phyloP scores from a whole-genome alignment of 805 yeast genomes.

The Wickerhamomyces bovis region DNA sequence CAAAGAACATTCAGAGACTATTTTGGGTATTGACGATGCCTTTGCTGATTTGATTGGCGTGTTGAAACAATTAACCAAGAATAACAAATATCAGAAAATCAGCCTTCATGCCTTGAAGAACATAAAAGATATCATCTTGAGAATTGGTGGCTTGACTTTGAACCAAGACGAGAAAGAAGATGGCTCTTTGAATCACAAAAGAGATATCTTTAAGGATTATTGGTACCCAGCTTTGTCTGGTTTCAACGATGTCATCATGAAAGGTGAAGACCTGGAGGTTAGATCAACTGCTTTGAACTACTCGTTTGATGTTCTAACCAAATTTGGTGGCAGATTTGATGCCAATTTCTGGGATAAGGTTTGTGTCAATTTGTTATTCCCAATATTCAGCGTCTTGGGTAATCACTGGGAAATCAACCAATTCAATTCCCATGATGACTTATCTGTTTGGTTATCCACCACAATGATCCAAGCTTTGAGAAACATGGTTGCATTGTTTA shows the following conservation, averaged over 20 bases:
- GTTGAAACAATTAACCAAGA: constrained; percentile 76
- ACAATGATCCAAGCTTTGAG: constrained; percentile 93
- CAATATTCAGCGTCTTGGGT: constrained; percentile 78
- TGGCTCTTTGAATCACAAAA: constrained; percentile 25
- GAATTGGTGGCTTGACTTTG: constrained; percentile 44
- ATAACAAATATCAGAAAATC: constrained; percentile 71
- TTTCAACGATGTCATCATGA: constrained; percentile 85
- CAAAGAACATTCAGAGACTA: constrained; percentile 52
- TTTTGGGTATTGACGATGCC: constrained; percentile 62
- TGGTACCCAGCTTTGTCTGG: constrained; percentile 89
- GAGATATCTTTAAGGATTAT: constrained; percentile 44
- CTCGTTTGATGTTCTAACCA: constrained; percentile 74
- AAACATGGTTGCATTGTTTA: constrained; percentile 76
- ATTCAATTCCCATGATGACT: constrained; percentile 68
- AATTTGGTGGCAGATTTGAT: constrained; percentile 73
- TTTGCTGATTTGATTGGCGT: constrained; percentile 62
- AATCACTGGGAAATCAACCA: constrained; percentile 68
- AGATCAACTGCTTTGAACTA: constrained; percentile 81
- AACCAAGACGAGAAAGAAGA: constrained; percentile 16
- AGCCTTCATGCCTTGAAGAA: constrained; percentile 78
- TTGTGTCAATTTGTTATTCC: constrained; percentile 76
- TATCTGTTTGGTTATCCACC: constrained; percentile 94
- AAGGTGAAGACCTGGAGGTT: constrained; percentile 90
- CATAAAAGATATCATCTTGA: constrained; percentile 54
- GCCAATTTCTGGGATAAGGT: constrained; percentile 76